phyloP scores from a whole-genome alignment of 306 rosid genomes.

The Cucurbita moschata region DNA sequence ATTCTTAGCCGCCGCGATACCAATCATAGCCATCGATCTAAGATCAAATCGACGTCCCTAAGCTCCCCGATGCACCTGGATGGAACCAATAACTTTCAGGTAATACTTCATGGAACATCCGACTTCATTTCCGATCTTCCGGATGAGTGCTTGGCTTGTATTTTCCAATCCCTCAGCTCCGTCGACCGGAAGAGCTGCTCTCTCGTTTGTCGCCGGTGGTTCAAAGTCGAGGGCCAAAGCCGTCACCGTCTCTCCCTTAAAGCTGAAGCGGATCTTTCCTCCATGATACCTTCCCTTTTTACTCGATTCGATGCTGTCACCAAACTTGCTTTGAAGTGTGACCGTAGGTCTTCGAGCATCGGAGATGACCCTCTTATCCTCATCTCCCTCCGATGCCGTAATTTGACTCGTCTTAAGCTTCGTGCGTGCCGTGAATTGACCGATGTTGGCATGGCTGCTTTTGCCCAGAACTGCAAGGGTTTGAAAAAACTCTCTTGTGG shows the following conservation, averaged over 20 bases:
- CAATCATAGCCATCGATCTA: constrained; percentile 22
- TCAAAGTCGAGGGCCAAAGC: constrained; percentile 75
- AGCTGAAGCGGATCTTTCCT: constrained; percentile 47
- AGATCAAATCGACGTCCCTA: constrained; percentile 37
- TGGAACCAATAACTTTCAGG: neutral
- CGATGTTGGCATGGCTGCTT: constrained; percentile 60
- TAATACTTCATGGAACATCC: neutral
- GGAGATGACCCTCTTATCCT: constrained; percentile 53
- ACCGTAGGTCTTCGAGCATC: constrained; percentile 70
- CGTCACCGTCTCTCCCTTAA: constrained; percentile 79
- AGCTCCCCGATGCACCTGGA: constrained; percentile 37
- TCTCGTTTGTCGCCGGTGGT: constrained; percentile 85
- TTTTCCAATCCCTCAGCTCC: constrained; percentile 65
- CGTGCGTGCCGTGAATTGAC: constrained; percentile 80
- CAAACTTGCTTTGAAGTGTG: constrained; percentile 79
- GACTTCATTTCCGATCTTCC: constrained; percentile 78
- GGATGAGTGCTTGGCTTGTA: constrained; percentile 67
- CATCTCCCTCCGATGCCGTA: constrained; percentile 68
- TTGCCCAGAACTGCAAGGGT: constrained; percentile 69
- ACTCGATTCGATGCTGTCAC: constrained; percentile 82
- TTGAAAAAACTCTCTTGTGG: constrained; percentile 96
- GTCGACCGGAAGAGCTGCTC: constrained; percentile 77
- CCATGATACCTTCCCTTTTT: constrained; percentile 41
- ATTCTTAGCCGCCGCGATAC: constrained; percentile 38
- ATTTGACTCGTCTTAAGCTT: constrained; percentile 85